Evolutionary conservation across 106 monocot genomes (phyloP).

Genomic region (Iris macrosiphon): DNA sequence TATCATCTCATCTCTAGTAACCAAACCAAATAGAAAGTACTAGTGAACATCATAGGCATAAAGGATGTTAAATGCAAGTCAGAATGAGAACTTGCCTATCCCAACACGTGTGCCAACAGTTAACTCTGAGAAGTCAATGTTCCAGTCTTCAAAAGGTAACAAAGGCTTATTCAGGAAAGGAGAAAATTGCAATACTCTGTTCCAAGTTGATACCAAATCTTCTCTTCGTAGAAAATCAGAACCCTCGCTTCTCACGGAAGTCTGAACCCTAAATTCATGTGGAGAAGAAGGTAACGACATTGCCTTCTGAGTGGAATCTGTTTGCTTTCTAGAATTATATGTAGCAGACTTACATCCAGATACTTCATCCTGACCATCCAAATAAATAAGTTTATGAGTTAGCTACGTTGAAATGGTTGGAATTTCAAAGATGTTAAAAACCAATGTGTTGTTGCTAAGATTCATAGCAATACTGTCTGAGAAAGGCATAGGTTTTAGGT

Average conservation of each 20-base stretch:
- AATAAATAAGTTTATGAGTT: slow-evolving; percentile 10
- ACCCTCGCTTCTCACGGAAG: slow-evolving; percentile 32
- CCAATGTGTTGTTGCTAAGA: no score
- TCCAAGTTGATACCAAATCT: slow-evolving; percentile 49
- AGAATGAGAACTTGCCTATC: slow-evolving; percentile 42
- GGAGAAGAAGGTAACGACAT: slow-evolving; percentile 95
- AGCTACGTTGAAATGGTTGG: not conserved
- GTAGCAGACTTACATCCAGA: slow-evolving; percentile 21
- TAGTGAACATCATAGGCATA: not conserved
- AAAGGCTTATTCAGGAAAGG: slow-evolving; percentile 69
- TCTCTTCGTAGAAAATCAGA: slow-evolving; percentile 42
- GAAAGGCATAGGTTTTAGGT: not conserved
- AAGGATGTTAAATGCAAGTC: not conserved
- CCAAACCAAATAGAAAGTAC: not conserved
- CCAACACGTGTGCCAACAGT: slow-evolving; percentile 94
- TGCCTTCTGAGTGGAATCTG: slow-evolving; percentile 67
- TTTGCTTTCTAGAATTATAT: slow-evolving; percentile 40
- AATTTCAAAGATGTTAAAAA: not conserved
- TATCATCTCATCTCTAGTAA: not conserved
- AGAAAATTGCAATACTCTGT: slow-evolving; percentile 68
- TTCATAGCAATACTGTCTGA: not conserved
- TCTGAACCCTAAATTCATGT: slow-evolving; percentile 56
- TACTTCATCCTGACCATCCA: slow-evolving; percentile 34
- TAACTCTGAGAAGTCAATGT: slow-evolving; percentile 90
- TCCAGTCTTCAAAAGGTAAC: slow-evolving; percentile 89